Conservation (phyloP, 139 green algal species). For the Diplosphaera chodatii region DNA sequence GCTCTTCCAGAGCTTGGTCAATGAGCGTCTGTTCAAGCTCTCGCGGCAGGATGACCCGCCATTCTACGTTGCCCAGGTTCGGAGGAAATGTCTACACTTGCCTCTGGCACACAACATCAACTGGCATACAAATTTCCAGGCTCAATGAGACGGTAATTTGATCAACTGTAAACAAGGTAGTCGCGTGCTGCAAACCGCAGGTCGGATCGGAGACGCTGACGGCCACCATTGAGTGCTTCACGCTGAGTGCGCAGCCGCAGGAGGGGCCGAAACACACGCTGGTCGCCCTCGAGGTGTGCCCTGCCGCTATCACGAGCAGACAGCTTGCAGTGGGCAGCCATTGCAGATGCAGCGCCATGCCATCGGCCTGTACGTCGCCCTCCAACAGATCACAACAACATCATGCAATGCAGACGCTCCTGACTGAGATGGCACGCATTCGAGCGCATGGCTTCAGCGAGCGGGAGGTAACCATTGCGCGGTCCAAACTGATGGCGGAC, state of each 20-base stretch:
- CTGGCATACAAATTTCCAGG: no score
- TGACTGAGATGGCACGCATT: slow-evolving; percentile 69
- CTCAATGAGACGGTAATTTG: no score
- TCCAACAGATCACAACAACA: no score
- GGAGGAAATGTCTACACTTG: no score
- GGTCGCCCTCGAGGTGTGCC: slow-evolving; percentile 12
- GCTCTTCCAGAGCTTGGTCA: slow-evolving; percentile 63
- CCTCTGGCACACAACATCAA: no score
- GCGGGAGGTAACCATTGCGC: slow-evolving; percentile 26
- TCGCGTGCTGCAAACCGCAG: slow-evolving; percentile 10
- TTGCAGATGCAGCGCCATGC: no score
- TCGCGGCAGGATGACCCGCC: slow-evolving; percentile 48
- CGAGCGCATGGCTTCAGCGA: slow-evolving; percentile 60
- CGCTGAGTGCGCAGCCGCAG: slow-evolving; percentile 25
- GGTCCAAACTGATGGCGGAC: slow-evolving; percentile 29
- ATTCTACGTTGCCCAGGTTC: slow-evolving; percentile 48
- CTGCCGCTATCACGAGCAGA: no score
- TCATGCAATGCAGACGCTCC: slow-evolving; percentile 26
- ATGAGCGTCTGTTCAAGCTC: slow-evolving; percentile 71
- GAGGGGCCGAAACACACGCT: slow-evolving; percentile 16
- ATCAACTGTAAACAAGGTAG: no score
- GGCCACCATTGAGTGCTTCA: slow-evolving; percentile 28
- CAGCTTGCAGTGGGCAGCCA: no score
- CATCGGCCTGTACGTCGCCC: no score
- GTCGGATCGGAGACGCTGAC: slow-evolving; percentile 31